phyloP scores from a whole-genome alignment of 2,329 filamentous ascomycete species.

The Fusarium sp. region DNA sequence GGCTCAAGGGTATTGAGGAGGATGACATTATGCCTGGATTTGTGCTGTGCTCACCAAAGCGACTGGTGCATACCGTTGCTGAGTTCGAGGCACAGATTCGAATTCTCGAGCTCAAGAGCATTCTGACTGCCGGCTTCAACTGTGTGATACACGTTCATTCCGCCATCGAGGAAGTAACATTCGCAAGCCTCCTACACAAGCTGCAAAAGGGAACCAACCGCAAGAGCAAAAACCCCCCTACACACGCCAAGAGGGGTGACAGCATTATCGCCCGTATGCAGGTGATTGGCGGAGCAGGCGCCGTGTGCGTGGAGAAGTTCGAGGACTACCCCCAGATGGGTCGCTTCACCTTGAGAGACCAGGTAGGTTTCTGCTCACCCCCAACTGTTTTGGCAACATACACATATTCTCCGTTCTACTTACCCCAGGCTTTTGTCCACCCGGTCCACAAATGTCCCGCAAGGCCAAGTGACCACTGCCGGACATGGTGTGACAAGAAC shows the following conservation, averaged over 20 bases:
- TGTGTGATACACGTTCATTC: constrained; percentile 98
- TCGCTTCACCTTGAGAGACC: constrained; percentile 89
- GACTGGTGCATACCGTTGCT: constrained; percentile 89
- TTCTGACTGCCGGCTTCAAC: constrained; percentile 95
- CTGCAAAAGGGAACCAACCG: constrained; percentile 93
- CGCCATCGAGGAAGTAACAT: constrained; percentile 97
- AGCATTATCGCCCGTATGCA: constrained; percentile 94
- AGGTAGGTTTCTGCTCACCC: constrained; percentile 66
- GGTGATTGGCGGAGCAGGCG: constrained; percentile 85
- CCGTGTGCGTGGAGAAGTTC: constrained; percentile 93
- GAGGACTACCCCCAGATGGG: constrained; percentile 97
- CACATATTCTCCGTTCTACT: constrained; percentile 11
- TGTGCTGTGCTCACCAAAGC: constrained; percentile 94
- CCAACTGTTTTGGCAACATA: constrained; percentile 11
- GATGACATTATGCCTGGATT: constrained; percentile 97
- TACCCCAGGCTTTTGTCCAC: constrained; percentile 26
- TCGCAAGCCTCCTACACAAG: constrained; percentile 88
- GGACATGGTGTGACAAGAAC: constrained; percentile 20
- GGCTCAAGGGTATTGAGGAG: constrained; percentile 94
- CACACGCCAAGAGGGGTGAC: constrained; percentile 85
- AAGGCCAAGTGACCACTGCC: constrained; percentile 10
- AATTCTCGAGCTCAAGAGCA: constrained; percentile 93
- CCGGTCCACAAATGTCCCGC: constrained; percentile 15
- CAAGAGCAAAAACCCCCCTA: constrained; percentile 92
- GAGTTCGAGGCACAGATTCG: constrained; percentile 97